These are phyloP conservation scores for Penicillium sp. DNA, from an alignment of 2,329 filamentous ascomycete species.

Conservation along the genomic window DNA sequence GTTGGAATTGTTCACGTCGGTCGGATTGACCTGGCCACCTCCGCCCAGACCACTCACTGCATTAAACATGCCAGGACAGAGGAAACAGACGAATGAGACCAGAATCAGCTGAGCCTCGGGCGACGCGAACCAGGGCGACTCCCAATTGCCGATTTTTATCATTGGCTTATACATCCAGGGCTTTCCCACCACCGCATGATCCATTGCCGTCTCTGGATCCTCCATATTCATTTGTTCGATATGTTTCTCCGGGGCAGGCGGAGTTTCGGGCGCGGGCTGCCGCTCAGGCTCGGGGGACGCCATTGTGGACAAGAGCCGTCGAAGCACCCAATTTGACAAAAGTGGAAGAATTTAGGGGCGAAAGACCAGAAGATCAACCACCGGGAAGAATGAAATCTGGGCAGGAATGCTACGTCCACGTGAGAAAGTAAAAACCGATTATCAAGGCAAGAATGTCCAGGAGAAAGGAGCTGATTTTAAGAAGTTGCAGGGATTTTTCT, in stretches of 20 bases:
- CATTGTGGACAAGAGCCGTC: constrained; percentile 1
- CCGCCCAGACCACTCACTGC: constrained; percentile 66
- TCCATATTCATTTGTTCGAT: constrained; percentile 31
- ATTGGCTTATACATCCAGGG: constrained; percentile 67
- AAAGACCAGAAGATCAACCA: neutral
- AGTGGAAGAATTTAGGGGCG: neutral
- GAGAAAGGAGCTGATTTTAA: neutral
- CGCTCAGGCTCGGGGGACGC: constrained; percentile 16
- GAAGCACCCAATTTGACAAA: neutral
- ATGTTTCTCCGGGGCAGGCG: constrained; percentile 15
- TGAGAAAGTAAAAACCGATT: neutral
- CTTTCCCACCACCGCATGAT: constrained; percentile 31
- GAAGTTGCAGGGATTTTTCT: neutral
- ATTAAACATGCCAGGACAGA: constrained; percentile 74
- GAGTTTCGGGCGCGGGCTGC: constrained; percentile 11
- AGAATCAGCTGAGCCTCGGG: constrained; percentile 71
- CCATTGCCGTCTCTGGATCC: constrained; percentile 26
- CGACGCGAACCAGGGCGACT: constrained; percentile 69
- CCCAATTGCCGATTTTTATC: constrained; percentile 55
- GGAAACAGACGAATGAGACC: constrained; percentile 70
- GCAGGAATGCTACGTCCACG: constrained; percentile 2
- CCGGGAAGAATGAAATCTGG: neutral
- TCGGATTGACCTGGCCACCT: constrained; percentile 59
- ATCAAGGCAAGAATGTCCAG: neutral
- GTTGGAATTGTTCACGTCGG: constrained; percentile 66